A percentile compares a stretch with the other conserved stretches of the same genome.
Evolutionary conservation across 805 yeast species (phyloP).

Genomic region (Monosporozyma servazzii): DNA sequence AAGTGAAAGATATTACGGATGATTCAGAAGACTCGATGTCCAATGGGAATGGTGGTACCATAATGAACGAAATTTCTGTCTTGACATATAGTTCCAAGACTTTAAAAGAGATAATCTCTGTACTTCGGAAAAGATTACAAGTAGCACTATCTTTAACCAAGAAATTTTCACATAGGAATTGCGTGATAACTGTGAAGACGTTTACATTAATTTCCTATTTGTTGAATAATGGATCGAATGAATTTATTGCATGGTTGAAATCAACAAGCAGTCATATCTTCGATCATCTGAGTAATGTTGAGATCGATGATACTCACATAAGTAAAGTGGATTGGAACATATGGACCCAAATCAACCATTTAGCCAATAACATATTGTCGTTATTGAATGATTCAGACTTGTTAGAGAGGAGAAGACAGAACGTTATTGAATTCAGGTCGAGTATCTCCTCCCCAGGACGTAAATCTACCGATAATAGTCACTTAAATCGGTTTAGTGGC

Average conservation of each 20-base stretch:
- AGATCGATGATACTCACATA: constrained; percentile 29
- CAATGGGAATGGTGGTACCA: constrained; percentile 48
- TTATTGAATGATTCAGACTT: constrained; percentile 25
- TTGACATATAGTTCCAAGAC: constrained; percentile 36
- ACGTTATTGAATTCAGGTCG: constrained; percentile 25
- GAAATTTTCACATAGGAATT: constrained; percentile 25
- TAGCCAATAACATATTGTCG: constrained; percentile 32
- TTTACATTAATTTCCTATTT: constrained; percentile 44
- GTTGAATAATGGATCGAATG: constrained; percentile 44
- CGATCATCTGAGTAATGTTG: constrained; percentile 23
- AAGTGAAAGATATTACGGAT: constrained; percentile 38
- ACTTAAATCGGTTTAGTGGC: constrained; percentile 9
- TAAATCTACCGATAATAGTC: constrained; percentile 29
- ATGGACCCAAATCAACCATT: constrained; percentile 31
- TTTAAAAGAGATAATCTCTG: constrained; percentile 32
- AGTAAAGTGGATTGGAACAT: constrained; percentile 29
- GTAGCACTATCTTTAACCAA: not conserved
- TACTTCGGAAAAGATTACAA: constrained; percentile 35
- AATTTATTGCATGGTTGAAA: constrained; percentile 40
- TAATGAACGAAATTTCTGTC: constrained; percentile 43
- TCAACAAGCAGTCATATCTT: constrained; percentile 21
- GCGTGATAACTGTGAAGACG: constrained; percentile 39
- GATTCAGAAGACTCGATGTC: constrained; percentile 34
- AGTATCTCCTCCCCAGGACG: constrained; percentile 30
- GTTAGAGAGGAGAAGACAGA: constrained; percentile 20